Evolutionary conservation across 768 basidiomycete genomes (phyloP), one percentile per base, ranked within the genome.

Genomic region (Agrocybe pediades): DNA sequence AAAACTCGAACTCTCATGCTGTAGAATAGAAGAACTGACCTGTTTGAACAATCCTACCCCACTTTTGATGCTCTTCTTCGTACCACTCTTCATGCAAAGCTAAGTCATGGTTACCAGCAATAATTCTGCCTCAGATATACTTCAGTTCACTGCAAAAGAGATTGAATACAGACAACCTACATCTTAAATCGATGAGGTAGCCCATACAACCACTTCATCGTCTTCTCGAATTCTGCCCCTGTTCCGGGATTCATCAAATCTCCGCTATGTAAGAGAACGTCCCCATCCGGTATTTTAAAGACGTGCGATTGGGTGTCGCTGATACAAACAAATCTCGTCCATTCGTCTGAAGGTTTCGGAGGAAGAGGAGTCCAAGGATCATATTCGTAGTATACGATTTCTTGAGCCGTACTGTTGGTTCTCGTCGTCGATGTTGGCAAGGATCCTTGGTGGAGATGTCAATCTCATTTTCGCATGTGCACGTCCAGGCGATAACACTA

Each of bases 211-310:
- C 87, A 88, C 7, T 80, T 73, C 61, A 84, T 69, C 13, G 84
- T 86, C 41, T 60, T 66, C 44, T 70, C 51, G 41, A 88, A 72
- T 21, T 84, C 77, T 1, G 64, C 51, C 23, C 74, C 51, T 2
- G 59, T 71, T 1, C 88, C 87, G 41, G 64, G 68, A 21, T 76
- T 73, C 19, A 84, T 86, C 44, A 89, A 65, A 57, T 89, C 88
- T 1, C 87, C 88, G 20, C 74, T 75, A 56, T 89, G 86, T 17
- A 89, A 64, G 2, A 89, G 72, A 1, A 89, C 83, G 58, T 89
- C 33, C 13, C 33, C 33, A 2, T 68, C 59, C 3, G 87, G 87
- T 1, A 86, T 75, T 9, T 55, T 33, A 50, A 79, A 84, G 4
- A 62, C 65, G 9, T 56, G 64, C 2, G 68, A 49, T 60, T 87